These are phyloP conservation scores for Penicillium manginii DNA, from an alignment of 495 filamentous ascomycete species.

Conservation along the genomic window DNA sequence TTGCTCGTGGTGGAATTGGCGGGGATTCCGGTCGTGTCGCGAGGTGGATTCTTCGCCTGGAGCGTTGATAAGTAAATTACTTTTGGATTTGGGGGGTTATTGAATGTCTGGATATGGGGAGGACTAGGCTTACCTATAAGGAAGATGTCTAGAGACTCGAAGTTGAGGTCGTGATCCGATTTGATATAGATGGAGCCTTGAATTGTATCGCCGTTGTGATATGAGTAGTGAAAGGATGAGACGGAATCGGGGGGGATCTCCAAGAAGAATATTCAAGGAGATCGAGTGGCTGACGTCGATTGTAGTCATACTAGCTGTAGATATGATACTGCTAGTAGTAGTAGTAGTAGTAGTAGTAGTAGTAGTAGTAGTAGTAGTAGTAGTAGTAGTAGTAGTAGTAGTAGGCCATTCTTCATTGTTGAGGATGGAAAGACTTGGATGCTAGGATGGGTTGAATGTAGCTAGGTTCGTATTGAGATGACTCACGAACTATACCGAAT, in stretches of 20 bases:
- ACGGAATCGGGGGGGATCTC: slow-evolving; percentile 2
- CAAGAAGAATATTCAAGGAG: slow-evolving; percentile 2
- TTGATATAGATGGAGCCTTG: slow-evolving; percentile 1
- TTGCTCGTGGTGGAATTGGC: slow-evolving; percentile 1
- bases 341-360: no score
- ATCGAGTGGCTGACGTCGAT: slow-evolving; percentile 3
- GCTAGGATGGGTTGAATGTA: no score
- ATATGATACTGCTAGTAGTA: no score
- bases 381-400: no score
- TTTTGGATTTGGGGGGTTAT: no score
- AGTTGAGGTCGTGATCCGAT: not conserved
- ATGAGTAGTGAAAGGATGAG: not conserved
- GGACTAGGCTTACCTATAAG: not conserved
- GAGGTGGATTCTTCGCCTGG: not conserved
- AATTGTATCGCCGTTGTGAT: slow-evolving; percentile 23
- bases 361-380: no score
- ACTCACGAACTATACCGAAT: no score
- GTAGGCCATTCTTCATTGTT: no score
- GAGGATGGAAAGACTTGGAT: no score
- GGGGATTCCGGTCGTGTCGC: not conserved
- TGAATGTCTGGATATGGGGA: not conserved
- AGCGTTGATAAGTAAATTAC: not conserved
- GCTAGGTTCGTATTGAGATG: no score
- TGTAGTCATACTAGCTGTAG: not conserved
- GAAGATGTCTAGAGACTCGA: not conserved